phyloP scores from a whole-genome alignment of 495 filamentous ascomycete genomes.

The Penicillium daleae region DNA sequence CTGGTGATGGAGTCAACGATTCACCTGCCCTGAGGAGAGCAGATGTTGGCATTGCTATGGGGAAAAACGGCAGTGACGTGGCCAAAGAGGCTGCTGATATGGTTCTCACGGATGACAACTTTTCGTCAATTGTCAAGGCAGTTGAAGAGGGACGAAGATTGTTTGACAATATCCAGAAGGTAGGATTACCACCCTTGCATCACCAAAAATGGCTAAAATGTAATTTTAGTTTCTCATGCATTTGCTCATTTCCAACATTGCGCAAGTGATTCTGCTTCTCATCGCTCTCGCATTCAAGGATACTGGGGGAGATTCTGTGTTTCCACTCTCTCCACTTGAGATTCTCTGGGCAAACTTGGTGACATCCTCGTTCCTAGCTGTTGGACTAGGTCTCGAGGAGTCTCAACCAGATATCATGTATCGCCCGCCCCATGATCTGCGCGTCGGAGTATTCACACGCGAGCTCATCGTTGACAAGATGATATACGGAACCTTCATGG shows the following conservation, averaged over 20 bases:
- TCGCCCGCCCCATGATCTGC: slow-evolving; percentile 69
- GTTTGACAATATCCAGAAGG: slow-evolving; percentile 82
- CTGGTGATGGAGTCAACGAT: slow-evolving; percentile 85
- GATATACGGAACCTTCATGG: slow-evolving; percentile 73
- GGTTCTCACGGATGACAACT: slow-evolving; percentile 88
- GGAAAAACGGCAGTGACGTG: slow-evolving; percentile 81
- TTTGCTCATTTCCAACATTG: slow-evolving; percentile 72
- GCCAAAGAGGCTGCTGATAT: slow-evolving; percentile 88
- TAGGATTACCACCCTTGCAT: background rate
- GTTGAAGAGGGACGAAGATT: slow-evolving; percentile 73
- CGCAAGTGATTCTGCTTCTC: slow-evolving; percentile 71
- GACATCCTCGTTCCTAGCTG: slow-evolving; percentile 74
- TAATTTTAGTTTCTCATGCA: slow-evolving; percentile 65
- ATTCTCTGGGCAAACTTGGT: slow-evolving; percentile 82
- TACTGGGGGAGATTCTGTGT: slow-evolving; percentile 63
- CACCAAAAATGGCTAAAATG: background rate
- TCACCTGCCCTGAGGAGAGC: slow-evolving; percentile 76
- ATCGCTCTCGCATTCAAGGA: slow-evolving; percentile 77
- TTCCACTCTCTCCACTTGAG: slow-evolving; percentile 73
- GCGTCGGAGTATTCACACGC: slow-evolving; percentile 69
- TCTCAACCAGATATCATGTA: slow-evolving; percentile 70
- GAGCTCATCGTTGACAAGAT: slow-evolving; percentile 75
- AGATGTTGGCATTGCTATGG: slow-evolving; percentile 88
- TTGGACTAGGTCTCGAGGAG: slow-evolving; percentile 73
- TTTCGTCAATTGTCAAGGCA: slow-evolving; percentile 73